Evolutionary conservation across 345 rosid genomes (phyloP), one percentile per base, ranked within the genome.

Genomic region (Alliaria petiolata): DNA sequence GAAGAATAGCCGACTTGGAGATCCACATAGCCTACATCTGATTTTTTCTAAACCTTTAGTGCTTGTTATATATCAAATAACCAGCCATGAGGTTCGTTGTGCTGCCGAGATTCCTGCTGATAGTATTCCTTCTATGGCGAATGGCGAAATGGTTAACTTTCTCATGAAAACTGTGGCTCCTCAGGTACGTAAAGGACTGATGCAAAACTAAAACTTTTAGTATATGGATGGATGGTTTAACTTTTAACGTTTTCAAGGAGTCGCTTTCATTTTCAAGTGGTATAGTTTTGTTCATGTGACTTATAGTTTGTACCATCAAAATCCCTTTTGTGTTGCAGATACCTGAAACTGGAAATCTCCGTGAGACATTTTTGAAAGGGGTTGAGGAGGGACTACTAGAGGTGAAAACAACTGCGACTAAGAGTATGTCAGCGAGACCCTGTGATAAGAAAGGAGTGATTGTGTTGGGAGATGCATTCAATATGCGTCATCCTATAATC

Each of bases 61-160:
- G 2, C 10, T 43, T 49, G 0, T 30, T 14, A 0, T 74, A 11
- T 74, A 66, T 40, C 78, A 74, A 39, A 39, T 74, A 49, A 67
- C 67, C 1, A 74, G 55, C 22, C 45, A 67, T 1, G 78, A 74
- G 13, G 68, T 74, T 40, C 78, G 78, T 25, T 51, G 67, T 50
- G 10, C 17, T 17, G 53, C 44, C 6, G 72, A 74, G 60, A 0
- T 74, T 31, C 66, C 66, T 2, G 28, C 25, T 4, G 62, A 59
- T 9, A 66, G n/a, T 54, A 52, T 71, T 62, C 84, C 84, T 67
- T 81, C 82, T 55, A 39, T 78, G 4, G 56, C 78, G 2, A 78
- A 78, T 16, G 84, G 78, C 0, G 84, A 81, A 7, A 78, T 81
- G 84, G 60, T 71, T 33, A 17, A 61, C 49, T 45, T 75, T 54